Percentiles rank a stretch among this genome's conserved stretches.
Evolutionary conservation across 345 rosid species (phyloP).

Genomic region (Corymbia maculata): DNA sequence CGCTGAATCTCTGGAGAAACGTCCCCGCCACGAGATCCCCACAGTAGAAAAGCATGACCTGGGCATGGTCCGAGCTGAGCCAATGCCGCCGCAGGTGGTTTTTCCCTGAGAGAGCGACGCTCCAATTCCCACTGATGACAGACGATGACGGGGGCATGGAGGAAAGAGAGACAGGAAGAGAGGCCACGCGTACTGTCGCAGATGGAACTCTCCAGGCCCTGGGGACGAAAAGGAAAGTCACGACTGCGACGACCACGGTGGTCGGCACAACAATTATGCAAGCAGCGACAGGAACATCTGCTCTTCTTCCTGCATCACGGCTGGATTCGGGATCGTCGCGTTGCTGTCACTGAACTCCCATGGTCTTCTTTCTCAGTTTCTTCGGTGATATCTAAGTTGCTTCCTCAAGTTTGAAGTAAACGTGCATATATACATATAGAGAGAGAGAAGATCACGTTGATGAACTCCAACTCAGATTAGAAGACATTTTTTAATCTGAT

Average conservation of each 20-base stretch:
- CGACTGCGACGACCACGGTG: accelerated
- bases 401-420: background rate
- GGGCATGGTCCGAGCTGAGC: background rate
- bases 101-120: background rate
- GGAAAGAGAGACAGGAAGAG: background rate
- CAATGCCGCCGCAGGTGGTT: background rate
- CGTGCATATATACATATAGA: background rate
- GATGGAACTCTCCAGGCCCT: background rate
- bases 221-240: background rate
- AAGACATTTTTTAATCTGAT: background rate
- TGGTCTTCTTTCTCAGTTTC: background rate
- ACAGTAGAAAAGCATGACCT: background rate
- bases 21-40: background rate
- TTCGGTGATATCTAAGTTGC: background rate
- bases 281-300: background rate
- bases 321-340: background rate
- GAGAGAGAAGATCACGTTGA: background rate
- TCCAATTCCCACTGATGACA: background rate
- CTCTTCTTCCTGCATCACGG: background rate
- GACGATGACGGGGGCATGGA: background rate
- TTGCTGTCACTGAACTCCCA: background rate
- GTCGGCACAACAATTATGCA: accelerated
- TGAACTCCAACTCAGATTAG: background rate
- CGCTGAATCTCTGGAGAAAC: background rate
- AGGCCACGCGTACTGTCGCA: background rate